Base-by-base conservation (phyloP, 768 basidiomycete genomes). In the Termitomyces sp. region DNA sequence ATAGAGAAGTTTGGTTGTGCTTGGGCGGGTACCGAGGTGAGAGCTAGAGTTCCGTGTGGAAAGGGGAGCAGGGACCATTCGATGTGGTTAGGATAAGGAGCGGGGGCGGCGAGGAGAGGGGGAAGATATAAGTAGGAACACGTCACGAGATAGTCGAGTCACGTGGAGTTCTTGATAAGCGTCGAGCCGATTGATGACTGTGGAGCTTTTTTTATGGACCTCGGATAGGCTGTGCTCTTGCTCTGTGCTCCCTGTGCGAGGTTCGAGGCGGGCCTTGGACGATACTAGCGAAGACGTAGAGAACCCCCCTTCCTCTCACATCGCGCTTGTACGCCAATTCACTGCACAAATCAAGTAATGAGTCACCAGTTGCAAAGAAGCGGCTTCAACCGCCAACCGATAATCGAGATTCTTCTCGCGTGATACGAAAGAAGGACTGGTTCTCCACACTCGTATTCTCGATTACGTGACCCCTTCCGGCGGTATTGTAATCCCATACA, bases 1-100 rank as follows among this genome's bases (percentile, higher is more conserved):
- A 56, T 76, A 72, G 55, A 80, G 64, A 58, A 78, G 72, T 60
- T 77, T 80, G 58, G 80, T 50, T 50, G 49, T 16, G 14, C 7
- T 13, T 50, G 49, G 7, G 20, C 49, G 49, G 14, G 33, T 24
- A 45, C 44, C 44, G 3, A 41, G n/a, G 57, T 68, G 70, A 32
- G 57, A 51, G 52, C 70, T 63, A 55, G 70, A 66, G 65, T 73
- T 67, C 55, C 72, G 68, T 57, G 60, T 56, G 65, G 65, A 60
- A 48, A 70, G 64, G 53, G 72, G 72, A 73, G 74, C 72, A 71
- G 76, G 72, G 66, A 77, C 74, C 76, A 77, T 77, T 75, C 75
- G 68, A 76, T 61, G 33, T 33, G 30, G 13, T 18, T 30, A 33
- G n/a, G 30, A 32, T n/a, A 30, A 30, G 18, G 30, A 28, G 28